Evolutionary conservation across 2,329 filamentous ascomycete genomes (phyloP).

Genomic region (Diaporthe citri): DNA sequence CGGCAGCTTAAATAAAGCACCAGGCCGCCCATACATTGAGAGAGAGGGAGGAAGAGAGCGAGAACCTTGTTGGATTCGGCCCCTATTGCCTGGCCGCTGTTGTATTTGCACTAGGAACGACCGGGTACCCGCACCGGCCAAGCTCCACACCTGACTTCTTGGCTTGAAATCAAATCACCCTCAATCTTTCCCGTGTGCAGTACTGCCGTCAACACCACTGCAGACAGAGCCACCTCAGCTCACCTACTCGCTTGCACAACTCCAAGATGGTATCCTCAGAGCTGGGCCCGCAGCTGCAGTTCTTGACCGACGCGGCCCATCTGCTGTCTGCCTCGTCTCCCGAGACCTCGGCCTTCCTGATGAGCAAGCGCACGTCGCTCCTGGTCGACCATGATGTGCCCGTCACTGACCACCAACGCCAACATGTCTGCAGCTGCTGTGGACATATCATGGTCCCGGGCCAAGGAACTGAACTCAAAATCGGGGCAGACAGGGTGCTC

Average conservation of each 20-base stretch:
- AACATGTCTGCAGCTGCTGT: slow-evolving; percentile 70
- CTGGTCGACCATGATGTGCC: slow-evolving; percentile 61
- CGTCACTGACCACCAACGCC: slow-evolving; percentile 61
- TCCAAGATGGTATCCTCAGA: slow-evolving; percentile 39
- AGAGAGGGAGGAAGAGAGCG: background rate
- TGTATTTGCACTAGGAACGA: slow-evolving; percentile 22
- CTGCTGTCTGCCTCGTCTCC: slow-evolving; percentile 65
- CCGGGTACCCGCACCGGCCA: slow-evolving; percentile 13
- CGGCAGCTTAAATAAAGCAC: background rate
- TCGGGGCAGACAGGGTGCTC: slow-evolving; percentile 59
- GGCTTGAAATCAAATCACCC: background rate
- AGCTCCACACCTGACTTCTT: background rate
- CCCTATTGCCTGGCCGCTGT: background rate
- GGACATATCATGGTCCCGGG: slow-evolving; percentile 71
- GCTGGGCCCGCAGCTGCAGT: slow-evolving; percentile 52
- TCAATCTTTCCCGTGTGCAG: background rate
- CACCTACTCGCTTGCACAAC: background rate
- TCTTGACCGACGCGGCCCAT: slow-evolving; percentile 71
- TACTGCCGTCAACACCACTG: background rate
- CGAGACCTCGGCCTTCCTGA: slow-evolving; percentile 70
- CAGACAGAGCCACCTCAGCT: background rate
- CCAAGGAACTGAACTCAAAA: slow-evolving; percentile 55
- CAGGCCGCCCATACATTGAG: background rate
- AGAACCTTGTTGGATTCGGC: slow-evolving; percentile 15
- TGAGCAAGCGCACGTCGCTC: slow-evolving; percentile 65